Conservation (phyloP, 352 stramenopile species). For the Chrysophaeum taylorii region DNA sequence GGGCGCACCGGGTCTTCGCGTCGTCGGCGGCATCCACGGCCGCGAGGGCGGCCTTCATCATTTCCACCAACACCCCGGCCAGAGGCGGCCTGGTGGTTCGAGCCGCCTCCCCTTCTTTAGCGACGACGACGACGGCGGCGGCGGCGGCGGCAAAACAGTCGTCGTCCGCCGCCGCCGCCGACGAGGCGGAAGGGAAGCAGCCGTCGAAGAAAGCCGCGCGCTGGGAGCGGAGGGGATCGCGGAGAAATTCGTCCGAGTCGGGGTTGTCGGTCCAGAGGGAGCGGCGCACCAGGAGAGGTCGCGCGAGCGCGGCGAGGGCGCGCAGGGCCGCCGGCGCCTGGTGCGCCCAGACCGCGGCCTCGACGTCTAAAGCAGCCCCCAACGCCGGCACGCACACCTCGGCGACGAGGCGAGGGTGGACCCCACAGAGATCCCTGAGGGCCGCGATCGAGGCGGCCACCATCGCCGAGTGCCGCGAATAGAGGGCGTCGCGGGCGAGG, state of each 20-base stretch:
- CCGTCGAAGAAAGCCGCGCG: conserved; percentile 5
- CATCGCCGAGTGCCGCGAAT: background rate
- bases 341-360: background rate
- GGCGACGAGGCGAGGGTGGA: background rate
- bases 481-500: background rate
- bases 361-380: background rate
- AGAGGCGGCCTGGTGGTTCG: background rate
- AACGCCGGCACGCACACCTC: background rate
- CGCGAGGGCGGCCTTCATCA: background rate
- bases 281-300: background rate
- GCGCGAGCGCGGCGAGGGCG: background rate
- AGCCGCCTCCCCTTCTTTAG: too few species aligned
- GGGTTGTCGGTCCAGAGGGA: background rate
- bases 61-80: background rate
- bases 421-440: background rate
- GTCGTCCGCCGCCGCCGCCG: too few species aligned
- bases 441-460: background rate
- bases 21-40: conserved; percentile 6
- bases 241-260: background rate
- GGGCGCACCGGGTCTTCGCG: background rate
- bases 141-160: too few species aligned
- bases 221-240: background rate
- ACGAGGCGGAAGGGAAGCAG: background rate
- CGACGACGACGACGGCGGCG: too few species aligned
- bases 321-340: conserved; percentile 7